Base-by-base conservation (phyloP, 768 basidiomycete genomes). In the Grammothele lineata region DNA sequence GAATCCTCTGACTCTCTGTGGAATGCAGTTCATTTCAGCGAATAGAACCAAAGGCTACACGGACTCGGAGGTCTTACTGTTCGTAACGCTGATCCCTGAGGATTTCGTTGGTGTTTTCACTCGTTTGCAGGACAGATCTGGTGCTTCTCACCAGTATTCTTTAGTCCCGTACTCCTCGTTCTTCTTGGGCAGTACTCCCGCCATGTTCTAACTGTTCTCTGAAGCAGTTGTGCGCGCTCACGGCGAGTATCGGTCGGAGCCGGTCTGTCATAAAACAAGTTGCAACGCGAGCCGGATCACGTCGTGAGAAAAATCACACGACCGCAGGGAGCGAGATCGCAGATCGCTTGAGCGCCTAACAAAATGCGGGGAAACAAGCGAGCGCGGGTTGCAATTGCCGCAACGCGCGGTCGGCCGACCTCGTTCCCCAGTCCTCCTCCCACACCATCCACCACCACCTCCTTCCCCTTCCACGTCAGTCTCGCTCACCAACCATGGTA, bases 111-210 rank as follows among this genome's bases (percentile, higher is more conserved):
- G 23, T 27, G 22, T 34, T 24, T 14, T 18, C 14, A 30, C 33
- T 21, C 19, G 21, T 49, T 36, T 33, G 37, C 43, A 5, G 24
- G 32, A 43, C 24, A 27, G 5, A 30, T 9, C 22, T 23, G 40
- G 15, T 25, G 23, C 27, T 34, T 46, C 74, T 61, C 50, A 83
- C 86, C 86, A 88, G 54, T 87, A 88, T 40, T 77, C 73, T 56
- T 73, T 82, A 3, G 77, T 79, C 5, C 79, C 74, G 51, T 87
- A 88, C 48, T 84, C 76, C 50, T 82, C 78, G 61, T 87, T 87
- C 52, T 74, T 76, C n/a, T 65, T 58, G 5, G 85, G 85, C 14
- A 85, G 70, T 3, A 58, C 45, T 26, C 57, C 51, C 23, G 40
- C 9, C 45, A 54, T 47, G 7, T 32, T 32, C 9, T 15, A 32